phyloP scores from a whole-genome alignment of 1,284 basidiomycete species.

The Ustilago esculenta region DNA sequence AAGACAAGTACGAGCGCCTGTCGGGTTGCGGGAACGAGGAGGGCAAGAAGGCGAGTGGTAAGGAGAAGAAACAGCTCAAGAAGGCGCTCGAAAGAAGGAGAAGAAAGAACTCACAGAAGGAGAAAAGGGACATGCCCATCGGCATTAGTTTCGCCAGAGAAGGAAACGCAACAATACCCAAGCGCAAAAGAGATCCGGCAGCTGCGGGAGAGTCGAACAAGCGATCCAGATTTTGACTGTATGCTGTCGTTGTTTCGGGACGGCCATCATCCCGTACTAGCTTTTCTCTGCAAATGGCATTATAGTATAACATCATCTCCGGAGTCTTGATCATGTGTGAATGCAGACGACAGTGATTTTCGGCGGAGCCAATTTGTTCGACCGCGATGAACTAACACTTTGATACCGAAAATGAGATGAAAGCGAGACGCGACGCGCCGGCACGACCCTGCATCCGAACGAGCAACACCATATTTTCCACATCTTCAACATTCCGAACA shows the following conservation, averaged over 20 bases:
- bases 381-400: no score
- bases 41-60: constrained; percentile 18
- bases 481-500: background rate
- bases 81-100: constrained; percentile 83
- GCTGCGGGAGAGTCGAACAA: constrained; percentile 6
- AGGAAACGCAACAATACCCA: constrained; percentile 23
- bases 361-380: no score
- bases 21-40: constrained; percentile 14
- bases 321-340: no score
- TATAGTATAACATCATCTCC: background rate
- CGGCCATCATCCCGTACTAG: no score
- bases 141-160: constrained; percentile 33
- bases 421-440: constrained; percentile 20
- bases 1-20: constrained; percentile 55
- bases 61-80: constrained; percentile 74
- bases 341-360: no score
- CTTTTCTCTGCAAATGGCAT: no score
- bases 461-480: constrained; percentile 19
- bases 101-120: constrained; percentile 85
- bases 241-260: no score
- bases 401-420: background rate
- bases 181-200: constrained; percentile 22
- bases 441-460: constrained; percentile 12
- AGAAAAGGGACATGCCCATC: constrained; percentile 74
- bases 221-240: constrained; percentile 10